Conservation (phyloP, 371 early-diverging fungal species). For the Apophysomyces trapeziformis region DNA sequence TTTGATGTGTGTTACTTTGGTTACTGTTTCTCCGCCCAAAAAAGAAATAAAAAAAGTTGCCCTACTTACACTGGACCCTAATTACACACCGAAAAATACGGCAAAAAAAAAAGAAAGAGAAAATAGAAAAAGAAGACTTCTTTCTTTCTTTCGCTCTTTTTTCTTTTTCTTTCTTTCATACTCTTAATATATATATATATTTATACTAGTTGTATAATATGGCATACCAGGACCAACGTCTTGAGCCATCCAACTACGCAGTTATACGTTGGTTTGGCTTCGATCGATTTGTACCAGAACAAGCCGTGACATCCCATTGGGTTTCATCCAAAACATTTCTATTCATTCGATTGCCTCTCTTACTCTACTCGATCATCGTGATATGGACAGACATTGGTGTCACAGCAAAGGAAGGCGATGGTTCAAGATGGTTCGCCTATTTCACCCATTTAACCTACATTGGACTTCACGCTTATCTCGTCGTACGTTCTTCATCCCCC, state of each 20-base stretch:
- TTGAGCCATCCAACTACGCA: conserved; percentile 29
- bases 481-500: conserved; percentile 40
- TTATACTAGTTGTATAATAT: not conserved
- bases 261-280: conserved; percentile 52
- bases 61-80: conserved; percentile 2
- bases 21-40: conserved; percentile 5
- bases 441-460: conserved; percentile 60
- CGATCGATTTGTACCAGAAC: conserved; percentile 57
- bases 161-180: conserved; percentile 12
- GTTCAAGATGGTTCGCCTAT: conserved; percentile 38
- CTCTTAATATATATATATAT: no score
- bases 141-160: conserved; percentile 10
- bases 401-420: conserved; percentile 21
- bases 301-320: conserved; percentile 58
- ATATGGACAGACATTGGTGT: conserved; percentile 47
- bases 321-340: conserved; percentile 49
- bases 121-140: not conserved
- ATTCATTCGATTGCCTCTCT: conserved; percentile 40
- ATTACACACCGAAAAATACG: not conserved
- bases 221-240: conserved; percentile 24
- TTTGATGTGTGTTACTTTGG: not conserved
- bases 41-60: conserved; percentile 1
- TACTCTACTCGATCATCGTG: conserved; percentile 47
- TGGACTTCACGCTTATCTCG: conserved; percentile 55
- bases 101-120: no score